These are phyloP conservation scores for Neonectria neomacrospora DNA, from an alignment of 2,329 filamentous ascomycete genomes.

Conservation along the genomic window DNA sequence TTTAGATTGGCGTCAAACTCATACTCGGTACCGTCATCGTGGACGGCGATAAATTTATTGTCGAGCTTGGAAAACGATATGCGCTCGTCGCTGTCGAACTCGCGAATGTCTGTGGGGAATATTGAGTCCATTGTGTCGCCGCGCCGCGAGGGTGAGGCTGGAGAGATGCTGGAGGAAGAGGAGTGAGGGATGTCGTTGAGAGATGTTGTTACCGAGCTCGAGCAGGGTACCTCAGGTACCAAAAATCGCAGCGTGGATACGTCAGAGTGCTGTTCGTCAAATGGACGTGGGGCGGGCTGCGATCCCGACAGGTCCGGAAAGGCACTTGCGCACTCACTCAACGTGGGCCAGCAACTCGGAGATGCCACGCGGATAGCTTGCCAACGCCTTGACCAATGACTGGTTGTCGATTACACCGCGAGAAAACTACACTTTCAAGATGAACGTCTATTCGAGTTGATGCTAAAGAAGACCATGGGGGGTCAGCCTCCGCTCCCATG, in stretches of 20 bases:
- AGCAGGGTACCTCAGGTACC: slow-evolving; percentile 28
- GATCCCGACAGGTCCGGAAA: slow-evolving; percentile 17
- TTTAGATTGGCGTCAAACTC: slow-evolving; percentile 78
- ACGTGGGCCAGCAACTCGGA: slow-evolving; percentile 10
- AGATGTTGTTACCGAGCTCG: slow-evolving; percentile 21
- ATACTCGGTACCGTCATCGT: slow-evolving; percentile 85
- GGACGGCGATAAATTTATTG: slow-evolving; percentile 84
- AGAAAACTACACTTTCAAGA: background rate
- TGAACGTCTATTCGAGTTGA: slow-evolving; percentile 2
- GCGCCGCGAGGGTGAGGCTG: slow-evolving; percentile 1
- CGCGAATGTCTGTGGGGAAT: slow-evolving; percentile 70
- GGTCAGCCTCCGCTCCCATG: background rate
- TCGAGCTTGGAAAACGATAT: slow-evolving; percentile 89
- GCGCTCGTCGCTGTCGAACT: slow-evolving; percentile 82
- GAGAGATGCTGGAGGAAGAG: slow-evolving; percentile 5
- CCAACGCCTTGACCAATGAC: background rate
- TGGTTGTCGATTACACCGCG: background rate
- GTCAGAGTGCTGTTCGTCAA: slow-evolving; percentile 33
- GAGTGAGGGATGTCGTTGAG: slow-evolving; percentile 11
- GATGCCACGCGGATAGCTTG: background rate
- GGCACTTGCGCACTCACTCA: background rate
- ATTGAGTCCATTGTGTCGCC: slow-evolving; percentile 46
- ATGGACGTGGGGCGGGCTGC: slow-evolving; percentile 33
- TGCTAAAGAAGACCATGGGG: background rate
- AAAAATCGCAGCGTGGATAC: slow-evolving; percentile 33